A percentile compares a stretch with the other conserved stretches of the same genome.
Conservation (phyloP, 23 red algal species). For the Cyanidiococcus yangmingshanensis region DNA sequence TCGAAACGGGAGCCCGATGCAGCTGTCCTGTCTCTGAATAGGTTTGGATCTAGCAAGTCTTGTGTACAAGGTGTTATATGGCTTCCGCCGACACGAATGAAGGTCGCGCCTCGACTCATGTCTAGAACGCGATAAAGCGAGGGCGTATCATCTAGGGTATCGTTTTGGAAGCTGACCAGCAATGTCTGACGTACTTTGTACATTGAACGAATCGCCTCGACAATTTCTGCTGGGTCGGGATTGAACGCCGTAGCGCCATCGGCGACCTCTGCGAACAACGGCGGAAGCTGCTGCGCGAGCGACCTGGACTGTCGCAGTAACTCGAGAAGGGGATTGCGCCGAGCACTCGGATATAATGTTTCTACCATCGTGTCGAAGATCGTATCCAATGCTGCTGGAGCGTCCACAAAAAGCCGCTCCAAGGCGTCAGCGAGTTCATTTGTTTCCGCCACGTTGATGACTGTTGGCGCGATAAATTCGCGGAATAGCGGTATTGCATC, state of each 20-base stretch:
- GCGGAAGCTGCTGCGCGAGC: neutral
- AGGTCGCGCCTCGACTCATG: neutral
- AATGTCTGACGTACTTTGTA: slow-evolving; percentile 1
- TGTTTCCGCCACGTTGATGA: neutral
- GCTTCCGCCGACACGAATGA: neutral
- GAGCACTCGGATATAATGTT: neutral
- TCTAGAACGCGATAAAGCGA: neutral
- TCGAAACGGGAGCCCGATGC: no score
- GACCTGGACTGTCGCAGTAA: neutral
- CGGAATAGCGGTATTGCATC: slow-evolving; percentile 44
- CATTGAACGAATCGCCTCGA: neutral
- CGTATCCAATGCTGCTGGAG: neutral
- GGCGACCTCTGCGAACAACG: slow-evolving; percentile 6
- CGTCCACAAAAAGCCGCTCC: neutral
- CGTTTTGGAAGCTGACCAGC: slow-evolving; percentile 5
- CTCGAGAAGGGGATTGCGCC: neutral
- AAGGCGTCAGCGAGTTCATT: neutral
- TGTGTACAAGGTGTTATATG: slow-evolving; percentile 2
- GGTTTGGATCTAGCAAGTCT: no score
- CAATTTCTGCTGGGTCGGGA: neutral
- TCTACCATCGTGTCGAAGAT: neutral
- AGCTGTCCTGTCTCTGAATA: no score
- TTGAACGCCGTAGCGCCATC: neutral
- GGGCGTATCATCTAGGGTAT: neutral
- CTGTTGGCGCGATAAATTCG: slow-evolving; percentile 7